Conservation (phyloP, 495 filamentous ascomycete genomes). For the Penicillium mononematosum region DNA sequence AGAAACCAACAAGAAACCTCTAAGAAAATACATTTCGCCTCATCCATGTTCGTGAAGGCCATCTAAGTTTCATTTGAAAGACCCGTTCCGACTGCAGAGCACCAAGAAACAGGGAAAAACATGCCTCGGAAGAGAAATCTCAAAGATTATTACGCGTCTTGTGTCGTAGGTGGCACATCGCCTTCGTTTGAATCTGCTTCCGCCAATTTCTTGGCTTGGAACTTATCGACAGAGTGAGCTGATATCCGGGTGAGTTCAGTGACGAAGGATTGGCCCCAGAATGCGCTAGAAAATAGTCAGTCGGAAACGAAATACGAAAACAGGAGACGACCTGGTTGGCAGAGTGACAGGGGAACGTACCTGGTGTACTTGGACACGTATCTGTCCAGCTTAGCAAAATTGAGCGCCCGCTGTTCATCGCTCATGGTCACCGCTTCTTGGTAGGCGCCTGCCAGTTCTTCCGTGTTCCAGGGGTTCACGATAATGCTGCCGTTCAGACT, state of each 20-base stretch:
- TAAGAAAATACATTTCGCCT: conserved; percentile 33
- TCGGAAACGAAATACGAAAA: not conserved
- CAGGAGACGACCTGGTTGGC: not conserved
- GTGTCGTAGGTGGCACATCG: conserved; percentile 5
- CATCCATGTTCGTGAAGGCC: conserved; percentile 29
- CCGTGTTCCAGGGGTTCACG: conserved; percentile 97
- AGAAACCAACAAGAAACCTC: conserved; percentile 13
- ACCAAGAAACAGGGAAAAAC: not conserved
- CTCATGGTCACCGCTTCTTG: conserved; percentile 93
- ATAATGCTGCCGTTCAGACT: conserved; percentile 89
- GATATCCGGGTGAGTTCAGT: conserved; percentile 75
- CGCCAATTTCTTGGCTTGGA: conserved; percentile 38
- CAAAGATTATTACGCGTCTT: conserved; percentile 9
- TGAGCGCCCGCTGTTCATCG: conserved; percentile 76
- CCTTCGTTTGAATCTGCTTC: conserved; percentile 16
- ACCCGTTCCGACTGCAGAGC: not conserved
- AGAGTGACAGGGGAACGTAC: conserved; percentile 34
- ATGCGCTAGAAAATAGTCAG: conserved; percentile 58
- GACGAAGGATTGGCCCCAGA: conserved; percentile 97
- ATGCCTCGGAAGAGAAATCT: conserved; percentile 3
- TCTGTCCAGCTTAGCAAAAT: conserved; percentile 85
- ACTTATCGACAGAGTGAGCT: conserved; percentile 43
- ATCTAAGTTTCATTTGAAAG: conserved; percentile 24
- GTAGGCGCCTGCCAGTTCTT: conserved; percentile 89
- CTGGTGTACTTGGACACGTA: conserved; percentile 96